A percentile compares a stretch with the other conserved stretches of the same genome.
Conservation (phyloP, 805 yeast genomes). For the Millerozyma acaciae region DNA sequence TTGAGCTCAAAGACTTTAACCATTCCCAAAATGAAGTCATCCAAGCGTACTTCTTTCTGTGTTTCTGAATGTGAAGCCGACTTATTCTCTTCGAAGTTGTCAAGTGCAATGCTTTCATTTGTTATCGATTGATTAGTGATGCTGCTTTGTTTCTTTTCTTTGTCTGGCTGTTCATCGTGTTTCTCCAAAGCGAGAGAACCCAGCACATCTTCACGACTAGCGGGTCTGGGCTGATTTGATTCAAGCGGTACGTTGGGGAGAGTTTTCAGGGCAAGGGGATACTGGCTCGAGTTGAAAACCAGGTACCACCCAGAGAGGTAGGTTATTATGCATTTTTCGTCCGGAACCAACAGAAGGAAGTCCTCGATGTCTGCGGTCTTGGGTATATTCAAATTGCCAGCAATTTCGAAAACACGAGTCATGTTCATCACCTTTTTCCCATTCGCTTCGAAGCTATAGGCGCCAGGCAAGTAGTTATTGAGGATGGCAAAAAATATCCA, state of each 20-base stretch:
- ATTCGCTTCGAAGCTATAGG: constrained; percentile 27
- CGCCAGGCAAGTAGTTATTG: constrained; percentile 18
- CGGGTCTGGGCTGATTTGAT: not conserved
- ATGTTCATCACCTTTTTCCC: constrained; percentile 26
- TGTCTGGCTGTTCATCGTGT: not conserved
- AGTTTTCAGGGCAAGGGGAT: not conserved
- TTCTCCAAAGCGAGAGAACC: not conserved
- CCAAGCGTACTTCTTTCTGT: constrained; percentile 1
- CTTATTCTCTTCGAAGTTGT: not conserved
- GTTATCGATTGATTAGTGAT: too few relatives aligned
- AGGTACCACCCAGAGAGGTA: constrained; percentile 60
- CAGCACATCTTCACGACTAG: constrained; percentile 1
- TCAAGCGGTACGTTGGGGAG: not conserved
- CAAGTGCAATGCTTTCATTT: too few relatives aligned
- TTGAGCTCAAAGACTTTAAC: constrained; percentile 17
- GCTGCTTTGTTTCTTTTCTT: not conserved
- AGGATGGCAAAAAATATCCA: constrained; percentile 40
- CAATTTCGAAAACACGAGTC: constrained; percentile 37
- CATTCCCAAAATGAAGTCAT: constrained; percentile 11
- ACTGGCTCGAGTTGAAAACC: constrained; percentile 18
- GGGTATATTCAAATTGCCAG: constrained; percentile 47
- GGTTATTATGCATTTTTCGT: constrained; percentile 57
- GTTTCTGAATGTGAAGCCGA: not conserved
- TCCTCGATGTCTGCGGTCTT: constrained; percentile 54
- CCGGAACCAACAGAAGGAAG: constrained; percentile 46